Conservation (phyloP, 805 yeast species). For the Blastobotrys robertii region DNA sequence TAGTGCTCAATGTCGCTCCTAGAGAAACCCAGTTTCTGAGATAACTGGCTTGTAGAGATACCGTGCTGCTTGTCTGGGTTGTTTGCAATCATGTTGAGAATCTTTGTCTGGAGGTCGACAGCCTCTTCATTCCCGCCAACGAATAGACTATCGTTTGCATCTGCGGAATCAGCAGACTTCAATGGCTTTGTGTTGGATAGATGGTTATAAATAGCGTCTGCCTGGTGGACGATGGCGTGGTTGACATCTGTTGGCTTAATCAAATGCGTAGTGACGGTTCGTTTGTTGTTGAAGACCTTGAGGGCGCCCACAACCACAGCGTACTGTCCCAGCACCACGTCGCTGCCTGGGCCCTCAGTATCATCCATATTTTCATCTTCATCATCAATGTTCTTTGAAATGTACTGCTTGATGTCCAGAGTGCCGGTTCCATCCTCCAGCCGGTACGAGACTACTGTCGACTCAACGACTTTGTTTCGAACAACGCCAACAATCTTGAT, state of each 20-base stretch:
- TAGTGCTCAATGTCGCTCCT: too few relatives aligned
- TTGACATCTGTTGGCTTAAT: conserved; percentile 36
- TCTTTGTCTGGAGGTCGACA: too few relatives aligned
- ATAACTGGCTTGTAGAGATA: background rate
- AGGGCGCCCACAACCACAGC: conserved; percentile 40
- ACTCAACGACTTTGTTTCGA: conserved; percentile 26
- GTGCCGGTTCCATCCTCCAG: conserved; percentile 64
- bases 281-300: conserved; percentile 41
- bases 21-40: conserved; percentile 1
- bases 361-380: conserved; percentile 8
- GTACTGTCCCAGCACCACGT: conserved; percentile 34
- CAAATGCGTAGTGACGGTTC: conserved; percentile 38
- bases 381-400: conserved; percentile 21
- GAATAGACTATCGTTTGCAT: conserved; percentile 1
- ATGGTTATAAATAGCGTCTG: conserved; percentile 37
- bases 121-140: conserved; percentile 3
- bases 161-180: too few relatives aligned
- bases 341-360: conserved; percentile 23
- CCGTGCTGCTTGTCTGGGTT: too few relatives aligned
- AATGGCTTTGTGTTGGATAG: conserved; percentile 2
- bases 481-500: conserved; percentile 51
- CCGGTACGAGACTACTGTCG: conserved; percentile 33
- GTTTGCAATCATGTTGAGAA: too few relatives aligned
- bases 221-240: conserved; percentile 50
- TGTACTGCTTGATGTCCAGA: conserved; percentile 46